Evolutionary conservation across 768 basidiomycete species (phyloP).

Genomic region (Erythrobasidium yunnanense): DNA sequence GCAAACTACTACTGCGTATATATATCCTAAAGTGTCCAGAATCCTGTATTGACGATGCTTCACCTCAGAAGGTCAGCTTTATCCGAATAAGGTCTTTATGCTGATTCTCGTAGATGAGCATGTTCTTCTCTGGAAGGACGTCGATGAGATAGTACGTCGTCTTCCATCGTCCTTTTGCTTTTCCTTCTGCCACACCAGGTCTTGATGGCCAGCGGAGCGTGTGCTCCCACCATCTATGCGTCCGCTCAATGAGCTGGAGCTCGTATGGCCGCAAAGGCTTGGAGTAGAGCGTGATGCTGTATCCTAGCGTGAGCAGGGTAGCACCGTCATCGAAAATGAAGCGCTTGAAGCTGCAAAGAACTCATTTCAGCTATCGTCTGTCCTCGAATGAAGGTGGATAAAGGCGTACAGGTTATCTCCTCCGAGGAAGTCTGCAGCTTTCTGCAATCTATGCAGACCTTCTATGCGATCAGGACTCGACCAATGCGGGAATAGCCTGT

Average conservation of each 20-base stretch:
- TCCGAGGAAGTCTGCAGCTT: slow-evolving; percentile 32
- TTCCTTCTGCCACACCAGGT: neutral
- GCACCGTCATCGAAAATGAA: slow-evolving; percentile 34
- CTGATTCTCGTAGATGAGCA: slow-evolving; percentile 3
- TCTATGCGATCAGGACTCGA: slow-evolving; percentile 12
- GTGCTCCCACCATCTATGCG: slow-evolving; percentile 1
- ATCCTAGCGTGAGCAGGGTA: slow-evolving; percentile 31
- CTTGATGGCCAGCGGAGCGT: slow-evolving; percentile 10
- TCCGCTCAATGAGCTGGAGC: slow-evolving; percentile 24
- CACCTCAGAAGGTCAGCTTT: too few species aligned
- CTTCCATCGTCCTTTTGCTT: slow-evolving; percentile 7
- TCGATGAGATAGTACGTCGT: neutral
- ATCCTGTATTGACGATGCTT: too few species aligned
- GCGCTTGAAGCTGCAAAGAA: slow-evolving; percentile 26
- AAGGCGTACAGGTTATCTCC: slow-evolving; percentile 32
- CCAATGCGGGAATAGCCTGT: slow-evolving; percentile 7
- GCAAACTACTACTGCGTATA: too few species aligned
- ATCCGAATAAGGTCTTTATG: neutral
- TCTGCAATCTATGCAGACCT: neutral
- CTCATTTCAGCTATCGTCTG: neutral
- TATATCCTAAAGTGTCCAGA: too few species aligned
- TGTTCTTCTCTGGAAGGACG: neutral
- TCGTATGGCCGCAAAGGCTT: slow-evolving; percentile 25
- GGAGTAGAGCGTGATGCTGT: slow-evolving; percentile 33
- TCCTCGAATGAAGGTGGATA: neutral